Evolutionary conservation across 495 filamentous ascomycete genomes (phyloP).

Genomic region (Aspergillus homomorphus): DNA sequence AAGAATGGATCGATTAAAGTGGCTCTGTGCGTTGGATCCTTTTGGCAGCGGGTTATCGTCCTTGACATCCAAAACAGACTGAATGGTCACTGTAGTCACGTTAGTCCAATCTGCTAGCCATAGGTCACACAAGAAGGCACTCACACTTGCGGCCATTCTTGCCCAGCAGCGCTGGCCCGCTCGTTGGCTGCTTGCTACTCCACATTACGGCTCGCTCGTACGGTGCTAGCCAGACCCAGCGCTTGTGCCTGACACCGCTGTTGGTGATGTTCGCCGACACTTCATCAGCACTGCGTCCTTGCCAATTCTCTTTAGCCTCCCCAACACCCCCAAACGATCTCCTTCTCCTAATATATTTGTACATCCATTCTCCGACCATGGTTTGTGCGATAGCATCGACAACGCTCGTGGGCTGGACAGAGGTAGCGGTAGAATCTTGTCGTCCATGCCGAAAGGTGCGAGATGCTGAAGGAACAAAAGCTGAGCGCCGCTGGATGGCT

Average conservation of each 20-base stretch:
- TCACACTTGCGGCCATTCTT: conserved; percentile 95
- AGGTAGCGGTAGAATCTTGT: conserved; percentile 55
- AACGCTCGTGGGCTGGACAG: conserved; percentile 70
- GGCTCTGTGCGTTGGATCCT: conserved; percentile 47
- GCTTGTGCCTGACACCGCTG: conserved; percentile 74
- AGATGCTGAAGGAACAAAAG: conserved; percentile 23
- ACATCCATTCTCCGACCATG: conserved; percentile 99
- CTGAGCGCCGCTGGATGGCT: conserved; percentile 17
- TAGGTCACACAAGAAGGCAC: conserved; percentile 28
- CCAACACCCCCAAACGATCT: conserved; percentile 75
- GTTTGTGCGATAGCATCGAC: conserved; percentile 98
- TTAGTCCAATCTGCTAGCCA: conserved; percentile 18
- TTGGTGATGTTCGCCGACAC: conserved; percentile 53
- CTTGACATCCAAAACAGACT: conserved; percentile 94
- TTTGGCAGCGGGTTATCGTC: conserved; percentile 89
- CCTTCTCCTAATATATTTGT: conserved; percentile 90
- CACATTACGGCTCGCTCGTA: conserved; percentile 95
- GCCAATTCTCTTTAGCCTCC: conserved; percentile 63
- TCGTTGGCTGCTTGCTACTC: conserved; percentile 95
- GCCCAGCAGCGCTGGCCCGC: conserved; percentile 81
- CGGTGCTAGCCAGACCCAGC: conserved; percentile 98
- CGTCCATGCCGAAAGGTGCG: conserved; percentile 30
- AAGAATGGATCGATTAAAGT: conserved; percentile 92
- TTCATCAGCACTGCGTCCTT: conserved; percentile 47
- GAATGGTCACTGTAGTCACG: conserved; percentile 68